Evolutionary conservation across 129 eudicot genomes (phyloP).

Genomic region (Scalesia atractyloides): DNA sequence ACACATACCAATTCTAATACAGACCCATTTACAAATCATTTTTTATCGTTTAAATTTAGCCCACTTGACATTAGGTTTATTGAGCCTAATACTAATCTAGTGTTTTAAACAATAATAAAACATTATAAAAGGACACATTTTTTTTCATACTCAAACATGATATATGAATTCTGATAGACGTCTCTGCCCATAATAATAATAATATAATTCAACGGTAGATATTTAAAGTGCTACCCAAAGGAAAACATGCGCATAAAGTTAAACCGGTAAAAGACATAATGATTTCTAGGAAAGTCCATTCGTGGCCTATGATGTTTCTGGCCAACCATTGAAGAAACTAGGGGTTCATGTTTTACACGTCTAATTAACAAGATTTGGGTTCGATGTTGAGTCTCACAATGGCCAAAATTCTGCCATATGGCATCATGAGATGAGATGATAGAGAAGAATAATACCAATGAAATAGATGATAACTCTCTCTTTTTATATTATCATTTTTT

Average conservation of each 20-base stretch:
- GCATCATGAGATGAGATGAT: not conserved
- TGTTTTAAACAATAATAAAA: too few relatives aligned
- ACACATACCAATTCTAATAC: too few relatives aligned
- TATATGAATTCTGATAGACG: too few relatives aligned
- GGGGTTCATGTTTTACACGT: not conserved
- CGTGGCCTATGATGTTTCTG: not conserved
- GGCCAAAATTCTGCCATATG: not conserved
- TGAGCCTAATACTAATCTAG: too few relatives aligned
- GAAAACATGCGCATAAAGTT: not conserved
- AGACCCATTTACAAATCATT: too few relatives aligned
- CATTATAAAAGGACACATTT: too few relatives aligned
- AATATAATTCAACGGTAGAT: not conserved
- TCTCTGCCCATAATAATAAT: too few relatives aligned
- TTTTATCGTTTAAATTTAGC: too few relatives aligned
- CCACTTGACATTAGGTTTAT: too few relatives aligned
- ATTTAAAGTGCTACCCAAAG: not conserved
- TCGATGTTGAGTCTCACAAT: not conserved
- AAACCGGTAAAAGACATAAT: not conserved
- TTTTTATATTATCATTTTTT: too few relatives aligned
- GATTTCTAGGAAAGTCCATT: not conserved
- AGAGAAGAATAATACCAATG: not conserved
- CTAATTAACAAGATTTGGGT: not conserved
- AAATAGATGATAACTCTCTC: not conserved
- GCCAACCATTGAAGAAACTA: conserved; percentile 4
- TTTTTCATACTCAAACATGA: too few relatives aligned